phyloP scores from a whole-genome alignment of 108 stramenopile species.

The Nitzschia sp. region DNA sequence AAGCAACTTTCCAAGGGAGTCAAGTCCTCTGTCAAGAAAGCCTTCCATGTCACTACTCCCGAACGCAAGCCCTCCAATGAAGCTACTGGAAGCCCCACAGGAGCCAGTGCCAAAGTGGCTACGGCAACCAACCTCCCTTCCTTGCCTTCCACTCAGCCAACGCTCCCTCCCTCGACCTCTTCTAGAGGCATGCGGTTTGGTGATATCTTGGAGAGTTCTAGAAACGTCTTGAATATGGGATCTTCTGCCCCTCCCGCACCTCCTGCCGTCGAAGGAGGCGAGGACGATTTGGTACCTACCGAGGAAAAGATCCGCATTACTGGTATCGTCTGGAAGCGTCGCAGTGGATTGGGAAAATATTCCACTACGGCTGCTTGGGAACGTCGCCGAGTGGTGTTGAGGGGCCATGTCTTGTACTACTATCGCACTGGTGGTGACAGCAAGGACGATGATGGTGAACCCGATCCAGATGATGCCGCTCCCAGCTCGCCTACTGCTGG shows the following conservation, averaged over 20 bases:
- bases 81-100: not conserved
- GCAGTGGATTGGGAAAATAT: conserved; percentile 71
- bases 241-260: not conserved
- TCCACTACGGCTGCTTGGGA: conserved; percentile 66
- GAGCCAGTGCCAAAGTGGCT: not conserved
- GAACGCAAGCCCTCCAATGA: not conserved
- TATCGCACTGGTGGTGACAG: conserved; percentile 34
- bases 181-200: not conserved
- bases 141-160: not conserved
- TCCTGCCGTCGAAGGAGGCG: not conserved
- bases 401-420: conserved; percentile 47
- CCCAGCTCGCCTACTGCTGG: not conserved
- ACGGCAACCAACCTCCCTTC: not conserved
- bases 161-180: not conserved
- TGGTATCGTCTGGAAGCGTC: conserved; percentile 72
- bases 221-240: not conserved
- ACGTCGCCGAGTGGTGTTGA: conserved; percentile 59
- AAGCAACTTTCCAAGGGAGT: conserved; percentile 13
- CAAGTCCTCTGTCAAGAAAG: conserved; percentile 15
- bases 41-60: conserved; percentile 1
- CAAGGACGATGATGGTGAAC: conserved; percentile 23
- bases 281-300: not conserved
- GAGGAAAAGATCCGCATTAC: conserved; percentile 38
- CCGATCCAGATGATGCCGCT: conserved; percentile 10
- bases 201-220: conserved; percentile 1